Conservation (phyloP, 306 rosid species). For the Sphenostylis stenocarpa region DNA sequence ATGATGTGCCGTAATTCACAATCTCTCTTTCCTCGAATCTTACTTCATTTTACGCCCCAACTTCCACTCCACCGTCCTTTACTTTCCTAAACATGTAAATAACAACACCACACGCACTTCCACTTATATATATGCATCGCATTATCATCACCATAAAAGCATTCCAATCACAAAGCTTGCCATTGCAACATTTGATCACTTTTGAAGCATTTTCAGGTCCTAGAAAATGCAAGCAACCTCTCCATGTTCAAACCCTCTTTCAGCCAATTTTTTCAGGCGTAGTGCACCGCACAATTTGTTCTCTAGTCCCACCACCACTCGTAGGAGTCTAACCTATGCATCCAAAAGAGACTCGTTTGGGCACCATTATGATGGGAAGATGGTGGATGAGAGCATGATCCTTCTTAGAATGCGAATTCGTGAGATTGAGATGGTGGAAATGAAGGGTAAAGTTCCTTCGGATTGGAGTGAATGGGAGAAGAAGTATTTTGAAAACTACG, state of each 20-base stretch:
- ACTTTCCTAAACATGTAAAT: neutral
- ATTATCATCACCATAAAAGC: neutral
- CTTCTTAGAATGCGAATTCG: slow-evolving; percentile 56
- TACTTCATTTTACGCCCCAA: neutral
- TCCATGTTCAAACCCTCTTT: neutral
- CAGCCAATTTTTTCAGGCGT: neutral
- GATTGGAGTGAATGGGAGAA: slow-evolving; percentile 69
- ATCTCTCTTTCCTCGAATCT: slow-evolving; percentile 32
- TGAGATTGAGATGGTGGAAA: slow-evolving; percentile 40
- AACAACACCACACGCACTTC: neutral
- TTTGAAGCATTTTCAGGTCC: neutral
- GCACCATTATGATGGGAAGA: slow-evolving; percentile 46
- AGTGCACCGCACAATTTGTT: neutral
- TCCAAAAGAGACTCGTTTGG: slow-evolving; percentile 39
- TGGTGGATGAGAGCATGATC: slow-evolving; percentile 62
- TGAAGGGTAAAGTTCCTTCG: slow-evolving; percentile 8
- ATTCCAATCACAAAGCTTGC: neutral
- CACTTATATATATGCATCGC: neutral
- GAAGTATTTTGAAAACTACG: slow-evolving; percentile 41
- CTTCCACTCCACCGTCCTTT: slow-evolving; percentile 39
- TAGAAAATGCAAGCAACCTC: slow-evolving; percentile 32
- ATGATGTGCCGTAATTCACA: slow-evolving; percentile 22
- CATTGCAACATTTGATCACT: neutral
- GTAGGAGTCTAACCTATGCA: slow-evolving; percentile 24
- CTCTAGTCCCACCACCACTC: neutral